These are phyloP conservation scores for Huntiella moniliformis DNA, from an alignment of 2,329 filamentous ascomycete genomes.

Conservation along the genomic window DNA sequence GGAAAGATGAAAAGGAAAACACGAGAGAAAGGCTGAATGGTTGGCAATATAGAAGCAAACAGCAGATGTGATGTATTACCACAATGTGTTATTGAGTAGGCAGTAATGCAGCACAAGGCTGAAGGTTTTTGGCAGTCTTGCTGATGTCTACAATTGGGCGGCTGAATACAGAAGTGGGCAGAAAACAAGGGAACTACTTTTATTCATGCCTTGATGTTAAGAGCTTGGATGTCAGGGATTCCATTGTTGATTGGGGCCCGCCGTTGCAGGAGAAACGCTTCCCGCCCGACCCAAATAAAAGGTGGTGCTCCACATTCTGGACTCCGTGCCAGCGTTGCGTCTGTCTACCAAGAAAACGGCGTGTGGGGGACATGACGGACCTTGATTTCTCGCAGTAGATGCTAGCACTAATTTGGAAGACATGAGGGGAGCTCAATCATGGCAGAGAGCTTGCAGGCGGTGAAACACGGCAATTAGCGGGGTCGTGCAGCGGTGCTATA, in stretches of 20 bases:
- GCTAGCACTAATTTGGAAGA: constrained; percentile 2
- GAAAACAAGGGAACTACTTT: constrained; percentile 1
- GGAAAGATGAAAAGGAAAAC: constrained; percentile 1
- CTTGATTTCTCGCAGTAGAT: background rate
- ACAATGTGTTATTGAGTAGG: constrained; percentile 1
- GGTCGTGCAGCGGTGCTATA: background rate
- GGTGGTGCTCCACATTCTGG: no score
- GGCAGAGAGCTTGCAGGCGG: background rate
- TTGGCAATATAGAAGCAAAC: background rate
- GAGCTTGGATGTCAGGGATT: background rate
- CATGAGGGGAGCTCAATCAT: background rate
- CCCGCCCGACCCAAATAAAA: background rate
- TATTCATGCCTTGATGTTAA: background rate
- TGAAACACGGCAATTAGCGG: constrained; percentile 1
- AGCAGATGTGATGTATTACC: constrained; percentile 1
- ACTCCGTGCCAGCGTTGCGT: no score
- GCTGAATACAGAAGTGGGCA: background rate
- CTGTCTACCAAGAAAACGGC: no score
- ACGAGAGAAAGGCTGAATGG: background rate
- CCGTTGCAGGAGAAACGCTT: constrained; percentile 10
- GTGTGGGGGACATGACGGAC: no score
- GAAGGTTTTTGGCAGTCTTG: constrained; percentile 4
- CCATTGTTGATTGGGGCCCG: constrained; percentile 5
- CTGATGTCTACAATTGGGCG: constrained; percentile 8
- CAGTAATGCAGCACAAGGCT: constrained; percentile 5